A percentile compares a stretch with the other conserved stretches of the same genome.
Evolutionary conservation across 2,329 filamentous ascomycete species (phyloP).

Genomic region (Colletotrichum abscissum): DNA sequence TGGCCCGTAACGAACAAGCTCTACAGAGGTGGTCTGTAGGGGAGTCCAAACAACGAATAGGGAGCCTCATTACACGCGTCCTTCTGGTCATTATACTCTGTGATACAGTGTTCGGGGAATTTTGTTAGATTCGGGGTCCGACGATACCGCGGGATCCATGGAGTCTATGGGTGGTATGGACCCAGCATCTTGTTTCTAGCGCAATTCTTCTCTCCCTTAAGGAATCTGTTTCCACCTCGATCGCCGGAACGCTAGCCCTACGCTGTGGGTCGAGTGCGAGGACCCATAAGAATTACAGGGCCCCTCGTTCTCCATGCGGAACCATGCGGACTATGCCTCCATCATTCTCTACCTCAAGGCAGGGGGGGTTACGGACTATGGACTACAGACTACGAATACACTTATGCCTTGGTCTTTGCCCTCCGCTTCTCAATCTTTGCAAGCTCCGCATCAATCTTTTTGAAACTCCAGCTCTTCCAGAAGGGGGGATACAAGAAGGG

Average conservation of each 20-base stretch:
- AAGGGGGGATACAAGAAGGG: slow-evolving; percentile 45
- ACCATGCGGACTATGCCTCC: no score
- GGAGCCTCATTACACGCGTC: not conserved
- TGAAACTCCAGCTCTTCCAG: slow-evolving; percentile 50
- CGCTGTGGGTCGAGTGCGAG: not conserved
- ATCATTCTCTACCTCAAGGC: no score
- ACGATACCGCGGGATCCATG: not conserved
- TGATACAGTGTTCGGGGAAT: not conserved
- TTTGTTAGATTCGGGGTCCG: not conserved
- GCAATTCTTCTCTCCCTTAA: not conserved
- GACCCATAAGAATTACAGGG: not conserved
- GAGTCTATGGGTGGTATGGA: no score
- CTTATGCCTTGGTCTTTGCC: slow-evolving; percentile 16
- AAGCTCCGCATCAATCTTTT: slow-evolving; percentile 51
- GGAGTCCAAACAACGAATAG: not conserved
- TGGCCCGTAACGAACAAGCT: not conserved
- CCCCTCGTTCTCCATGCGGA: no score
- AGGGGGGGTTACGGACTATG: no score
- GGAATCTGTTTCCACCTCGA: not conserved
- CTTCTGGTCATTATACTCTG: not conserved
- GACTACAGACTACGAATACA: not conserved
- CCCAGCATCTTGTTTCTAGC: not conserved
- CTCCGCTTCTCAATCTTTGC: slow-evolving; percentile 45
- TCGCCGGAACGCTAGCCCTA: not conserved
- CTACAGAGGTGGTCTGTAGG: not conserved